phyloP scores from a whole-genome alignment of 805 yeast species.

The Myxozyma geophila region DNA sequence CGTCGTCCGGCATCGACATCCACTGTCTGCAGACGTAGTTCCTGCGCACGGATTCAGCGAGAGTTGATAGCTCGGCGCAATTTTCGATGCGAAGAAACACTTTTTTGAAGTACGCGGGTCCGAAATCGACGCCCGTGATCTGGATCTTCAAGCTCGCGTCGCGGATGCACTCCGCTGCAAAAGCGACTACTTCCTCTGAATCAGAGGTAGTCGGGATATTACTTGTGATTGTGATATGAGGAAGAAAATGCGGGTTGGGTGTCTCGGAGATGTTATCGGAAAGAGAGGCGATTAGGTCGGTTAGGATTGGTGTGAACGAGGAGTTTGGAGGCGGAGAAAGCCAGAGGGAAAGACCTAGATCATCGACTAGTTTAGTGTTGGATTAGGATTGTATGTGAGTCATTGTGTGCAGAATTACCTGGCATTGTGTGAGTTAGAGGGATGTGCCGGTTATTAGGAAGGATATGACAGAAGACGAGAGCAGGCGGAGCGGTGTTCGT shows the following conservation, averaged over 20 bases:
- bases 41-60: constrained; percentile 52
- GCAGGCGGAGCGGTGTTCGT: too few relatives aligned
- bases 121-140: constrained; percentile 53
- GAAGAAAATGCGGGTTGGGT: constrained; percentile 64
- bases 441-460: too few relatives aligned
- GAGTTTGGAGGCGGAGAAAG: constrained; percentile 66
- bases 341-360: constrained; percentile 69
- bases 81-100: constrained; percentile 55
- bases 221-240: constrained; percentile 79
- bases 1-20: constrained; percentile 45
- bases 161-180: constrained; percentile 52
- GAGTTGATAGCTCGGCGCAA: constrained; percentile 54
- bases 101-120: constrained; percentile 58
- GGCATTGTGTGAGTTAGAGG: background rate
- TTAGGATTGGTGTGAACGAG: constrained; percentile 59
- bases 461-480: too few relatives aligned
- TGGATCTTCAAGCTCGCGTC: constrained; percentile 52
- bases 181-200: constrained; percentile 61
- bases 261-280: constrained; percentile 50
- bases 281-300: constrained; percentile 64
- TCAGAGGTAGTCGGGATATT: constrained; percentile 54
- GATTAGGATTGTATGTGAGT: background rate
- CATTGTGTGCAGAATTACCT: background rate
- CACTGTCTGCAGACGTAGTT: constrained; percentile 47
- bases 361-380: background rate